Conservation (phyloP, 73 alveolate genomes). For the Breviolum minutum region DNA sequence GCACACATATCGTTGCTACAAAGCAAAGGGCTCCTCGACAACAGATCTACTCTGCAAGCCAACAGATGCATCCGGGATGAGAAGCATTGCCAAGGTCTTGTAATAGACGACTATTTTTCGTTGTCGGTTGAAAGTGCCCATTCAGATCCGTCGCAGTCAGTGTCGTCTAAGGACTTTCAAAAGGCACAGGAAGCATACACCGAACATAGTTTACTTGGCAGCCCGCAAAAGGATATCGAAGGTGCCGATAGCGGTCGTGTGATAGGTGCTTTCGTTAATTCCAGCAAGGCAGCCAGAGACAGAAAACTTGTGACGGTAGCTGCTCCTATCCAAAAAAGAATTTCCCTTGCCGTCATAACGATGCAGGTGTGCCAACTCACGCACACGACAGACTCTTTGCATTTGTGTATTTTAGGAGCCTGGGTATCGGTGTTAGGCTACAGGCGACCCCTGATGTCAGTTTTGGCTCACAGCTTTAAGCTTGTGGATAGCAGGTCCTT, state of each 20-base stretch:
- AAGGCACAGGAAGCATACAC: neutral
- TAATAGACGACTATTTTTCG: conserved; percentile 16
- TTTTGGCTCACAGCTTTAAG: neutral
- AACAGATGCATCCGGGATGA: neutral
- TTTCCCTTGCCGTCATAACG: neutral
- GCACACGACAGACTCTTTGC: neutral
- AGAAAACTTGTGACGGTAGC: neutral
- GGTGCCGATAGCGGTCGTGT: neutral
- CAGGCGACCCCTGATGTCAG: neutral
- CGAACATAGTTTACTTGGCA: neutral
- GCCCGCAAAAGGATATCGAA: neutral
- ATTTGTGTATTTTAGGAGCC: neutral
- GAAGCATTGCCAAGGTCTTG: neutral
- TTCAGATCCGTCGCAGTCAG: neutral
- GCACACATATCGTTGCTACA: neutral
- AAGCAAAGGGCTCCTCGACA: neutral
- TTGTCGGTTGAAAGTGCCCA: neutral
- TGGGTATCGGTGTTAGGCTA: conserved; percentile 1
- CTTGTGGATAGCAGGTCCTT: neutral
- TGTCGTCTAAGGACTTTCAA: neutral
- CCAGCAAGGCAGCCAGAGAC: neutral
- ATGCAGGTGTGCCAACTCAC: neutral
- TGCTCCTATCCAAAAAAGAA: neutral
- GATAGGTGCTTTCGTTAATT: neutral
- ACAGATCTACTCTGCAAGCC: neutral